Percentiles rank a stretch among this genome's conserved stretches.
phyloP scores from a whole-genome alignment of 306 rosid species.

The Cyamopsis tetragonoloba region DNA sequence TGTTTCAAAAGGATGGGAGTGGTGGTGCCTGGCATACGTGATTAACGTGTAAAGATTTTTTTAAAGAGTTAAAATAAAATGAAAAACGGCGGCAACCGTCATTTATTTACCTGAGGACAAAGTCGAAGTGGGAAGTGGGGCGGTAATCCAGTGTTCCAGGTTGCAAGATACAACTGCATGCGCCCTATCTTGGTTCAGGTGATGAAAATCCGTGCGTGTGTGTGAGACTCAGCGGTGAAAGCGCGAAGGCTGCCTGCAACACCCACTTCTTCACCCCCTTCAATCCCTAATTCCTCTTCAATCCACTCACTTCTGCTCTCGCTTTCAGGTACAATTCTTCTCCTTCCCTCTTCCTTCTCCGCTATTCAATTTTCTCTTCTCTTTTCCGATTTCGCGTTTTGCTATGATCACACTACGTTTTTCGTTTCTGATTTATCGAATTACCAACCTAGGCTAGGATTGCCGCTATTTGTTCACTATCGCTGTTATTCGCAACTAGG shows the following conservation, averaged over 20 bases:
- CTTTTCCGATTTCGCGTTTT: slow-evolving; percentile 14
- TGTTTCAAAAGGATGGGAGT: too few relatives aligned
- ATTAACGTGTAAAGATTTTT: too few relatives aligned
- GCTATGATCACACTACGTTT: background rate
- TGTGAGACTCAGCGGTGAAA: slow-evolving; percentile 21
- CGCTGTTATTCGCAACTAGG: slow-evolving; percentile 7
- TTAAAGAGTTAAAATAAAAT: background rate
- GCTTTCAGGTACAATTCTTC: slow-evolving; percentile 8
- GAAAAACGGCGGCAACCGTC: slow-evolving; percentile 12
- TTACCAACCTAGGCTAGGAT: background rate
- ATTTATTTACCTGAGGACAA: background rate
- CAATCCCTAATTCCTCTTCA: slow-evolving; percentile 25
- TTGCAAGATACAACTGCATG: background rate
- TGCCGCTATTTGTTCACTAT: background rate
- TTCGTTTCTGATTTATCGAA: background rate
- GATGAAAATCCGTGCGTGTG: slow-evolving; percentile 20
- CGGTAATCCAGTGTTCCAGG: slow-evolving; percentile 11
- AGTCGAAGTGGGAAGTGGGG: background rate
- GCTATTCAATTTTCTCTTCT: background rate
- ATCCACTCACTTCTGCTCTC: slow-evolving; percentile 4
- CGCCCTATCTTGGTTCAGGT: slow-evolving; percentile 15
- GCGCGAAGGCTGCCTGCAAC: slow-evolving; percentile 28
- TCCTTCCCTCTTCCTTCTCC: background rate
- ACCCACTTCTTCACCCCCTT: slow-evolving; percentile 4
- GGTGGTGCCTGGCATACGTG: too few relatives aligned